A percentile compares a stretch with the other conserved stretches of the same genome.
phyloP scores from a whole-genome alignment of 176 grass and related monocot genomes.

The Thalia dealbata region DNA sequence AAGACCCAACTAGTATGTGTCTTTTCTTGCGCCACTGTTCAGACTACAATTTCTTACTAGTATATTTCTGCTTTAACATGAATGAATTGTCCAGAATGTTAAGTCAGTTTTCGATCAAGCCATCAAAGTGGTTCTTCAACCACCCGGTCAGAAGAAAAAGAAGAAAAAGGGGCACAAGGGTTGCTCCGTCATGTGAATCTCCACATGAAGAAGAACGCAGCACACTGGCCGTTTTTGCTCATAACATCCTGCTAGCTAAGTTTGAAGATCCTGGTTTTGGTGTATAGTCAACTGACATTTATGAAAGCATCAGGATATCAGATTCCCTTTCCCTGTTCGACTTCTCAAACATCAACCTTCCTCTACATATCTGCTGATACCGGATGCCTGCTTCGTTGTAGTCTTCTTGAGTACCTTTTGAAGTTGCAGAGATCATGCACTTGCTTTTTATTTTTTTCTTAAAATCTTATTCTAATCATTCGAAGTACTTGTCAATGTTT shows the following conservation, averaged over 20 bases:
- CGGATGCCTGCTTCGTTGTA: background rate
- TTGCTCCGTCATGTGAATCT: conserved; percentile 5
- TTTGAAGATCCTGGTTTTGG: background rate
- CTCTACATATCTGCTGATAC: background rate
- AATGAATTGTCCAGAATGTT: conserved; percentile 23
- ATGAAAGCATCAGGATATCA: background rate
- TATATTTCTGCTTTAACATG: background rate
- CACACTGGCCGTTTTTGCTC: background rate
- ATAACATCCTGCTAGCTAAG: background rate
- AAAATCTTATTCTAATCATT: background rate
- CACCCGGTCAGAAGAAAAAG: conserved; percentile 8
- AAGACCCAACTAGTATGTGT: conserved; percentile 37
- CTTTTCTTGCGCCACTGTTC: background rate
- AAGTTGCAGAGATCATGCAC: background rate
- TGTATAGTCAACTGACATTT: background rate
- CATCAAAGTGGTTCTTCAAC: conserved; percentile 28
- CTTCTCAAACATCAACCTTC: background rate
- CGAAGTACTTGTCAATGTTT: background rate
- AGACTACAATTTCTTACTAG: background rate
- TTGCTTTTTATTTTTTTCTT: background rate
- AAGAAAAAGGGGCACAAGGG: background rate
- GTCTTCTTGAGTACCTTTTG: background rate
- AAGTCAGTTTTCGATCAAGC: conserved; percentile 35
- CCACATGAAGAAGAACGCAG: background rate
- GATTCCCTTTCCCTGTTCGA: background rate